Evolutionary conservation across 2,329 filamentous ascomycete genomes (phyloP).

Genomic region (Cephalotrichum gorgonifer): DNA sequence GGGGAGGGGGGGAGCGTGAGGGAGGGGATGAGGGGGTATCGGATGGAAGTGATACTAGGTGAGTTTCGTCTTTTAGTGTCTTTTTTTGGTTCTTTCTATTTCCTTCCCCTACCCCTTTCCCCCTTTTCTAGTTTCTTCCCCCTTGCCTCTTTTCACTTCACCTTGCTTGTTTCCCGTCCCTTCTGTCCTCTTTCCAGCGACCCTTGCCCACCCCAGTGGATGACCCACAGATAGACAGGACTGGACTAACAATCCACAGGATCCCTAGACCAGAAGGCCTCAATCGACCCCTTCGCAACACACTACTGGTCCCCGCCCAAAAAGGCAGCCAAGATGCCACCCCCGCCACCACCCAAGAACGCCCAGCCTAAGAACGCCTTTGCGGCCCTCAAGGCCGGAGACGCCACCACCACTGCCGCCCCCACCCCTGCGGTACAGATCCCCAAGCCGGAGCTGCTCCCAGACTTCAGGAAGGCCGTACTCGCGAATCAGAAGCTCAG

Average conservation of each 20-base stretch:
- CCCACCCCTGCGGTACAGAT: constrained; percentile 19
- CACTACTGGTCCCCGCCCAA: constrained; percentile 59
- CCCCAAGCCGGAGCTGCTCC: constrained; percentile 20
- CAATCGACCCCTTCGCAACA: constrained; percentile 77
- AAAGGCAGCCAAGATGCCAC: constrained; percentile 19
- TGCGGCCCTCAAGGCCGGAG: constrained; percentile 17
- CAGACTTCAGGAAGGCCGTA: constrained; percentile 30
- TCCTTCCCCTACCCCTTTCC: constrained; percentile 10
- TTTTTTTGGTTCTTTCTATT: too few species aligned
- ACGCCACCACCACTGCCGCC: background rate
- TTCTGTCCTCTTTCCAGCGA: too few species aligned
- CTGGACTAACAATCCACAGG: constrained; percentile 19
- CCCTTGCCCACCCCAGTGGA: too few species aligned
- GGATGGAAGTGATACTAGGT: constrained; percentile 68
- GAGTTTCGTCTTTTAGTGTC: too few species aligned
- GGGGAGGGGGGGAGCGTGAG: constrained; percentile 32
- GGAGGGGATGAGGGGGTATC: constrained; percentile 47
- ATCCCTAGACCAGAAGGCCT: constrained; percentile 34
- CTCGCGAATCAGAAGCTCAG: constrained; percentile 27
- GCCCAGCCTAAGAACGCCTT: constrained; percentile 24
- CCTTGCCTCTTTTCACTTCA: too few species aligned
- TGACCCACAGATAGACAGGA: too few species aligned
- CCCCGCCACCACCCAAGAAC: constrained; percentile 20
- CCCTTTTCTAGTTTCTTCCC: background rate
- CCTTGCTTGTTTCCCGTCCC: too few species aligned